Evolutionary conservation across 2,329 filamentous ascomycete species (phyloP).

Genomic region (Paraconiothyrium brasiliense): DNA sequence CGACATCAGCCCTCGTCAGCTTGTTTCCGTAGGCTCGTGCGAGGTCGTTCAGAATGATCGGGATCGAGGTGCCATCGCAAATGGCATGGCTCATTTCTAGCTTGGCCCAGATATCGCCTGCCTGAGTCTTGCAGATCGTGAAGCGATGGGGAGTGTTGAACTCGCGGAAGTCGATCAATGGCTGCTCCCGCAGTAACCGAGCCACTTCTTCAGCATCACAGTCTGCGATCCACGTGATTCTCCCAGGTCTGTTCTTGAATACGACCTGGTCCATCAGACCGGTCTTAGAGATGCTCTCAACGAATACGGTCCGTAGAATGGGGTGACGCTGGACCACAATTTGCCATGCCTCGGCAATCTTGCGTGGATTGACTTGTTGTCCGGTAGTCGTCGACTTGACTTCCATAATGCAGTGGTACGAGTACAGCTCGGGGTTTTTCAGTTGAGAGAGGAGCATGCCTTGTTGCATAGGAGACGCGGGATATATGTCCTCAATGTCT

Average conservation of each 20-base stretch:
- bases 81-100: constrained; percentile 63
- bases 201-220: constrained; percentile 32
- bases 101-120: constrained; percentile 53
- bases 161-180: constrained; percentile 39
- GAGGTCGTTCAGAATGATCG: constrained; percentile 59
- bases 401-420: constrained; percentile 42
- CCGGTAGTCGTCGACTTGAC: constrained; percentile 32
- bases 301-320: constrained; percentile 43
- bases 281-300: constrained; percentile 46
- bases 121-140: constrained; percentile 54
- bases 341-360: constrained; percentile 46
- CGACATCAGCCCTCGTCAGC: constrained; percentile 47
- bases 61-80: constrained; percentile 61
- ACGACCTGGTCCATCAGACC: constrained; percentile 46
- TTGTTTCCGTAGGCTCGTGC: constrained; percentile 56
- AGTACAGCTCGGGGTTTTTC: constrained; percentile 41
- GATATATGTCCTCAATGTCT: constrained; percentile 43
- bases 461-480: constrained; percentile 43
- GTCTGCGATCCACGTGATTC: constrained; percentile 36
- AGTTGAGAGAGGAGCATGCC: constrained; percentile 42
- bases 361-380: constrained; percentile 31
- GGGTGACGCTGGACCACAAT: constrained; percentile 46
- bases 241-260: constrained; percentile 36
- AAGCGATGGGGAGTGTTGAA: constrained; percentile 56
- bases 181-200: constrained; percentile 29